These are phyloP conservation scores for Alnus glutinosa DNA, from an alignment of 306 rosid genomes.

Conservation along the genomic window DNA sequence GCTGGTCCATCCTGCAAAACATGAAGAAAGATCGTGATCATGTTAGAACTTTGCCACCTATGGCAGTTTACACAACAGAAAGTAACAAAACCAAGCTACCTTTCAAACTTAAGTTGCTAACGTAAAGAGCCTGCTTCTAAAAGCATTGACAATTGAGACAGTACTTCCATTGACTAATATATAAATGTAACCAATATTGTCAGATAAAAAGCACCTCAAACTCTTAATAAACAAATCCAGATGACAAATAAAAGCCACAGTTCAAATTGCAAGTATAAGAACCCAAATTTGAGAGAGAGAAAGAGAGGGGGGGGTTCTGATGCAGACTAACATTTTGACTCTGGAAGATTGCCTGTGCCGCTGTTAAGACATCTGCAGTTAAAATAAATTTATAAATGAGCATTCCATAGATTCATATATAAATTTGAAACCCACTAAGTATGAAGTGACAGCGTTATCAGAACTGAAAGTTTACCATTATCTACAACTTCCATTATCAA, in stretches of 20 bases:
- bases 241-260: background rate
- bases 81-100: slow-evolving; percentile 1
- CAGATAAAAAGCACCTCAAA: slow-evolving; percentile 1
- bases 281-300: slow-evolving; percentile 5
- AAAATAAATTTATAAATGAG: slow-evolving; percentile 34
- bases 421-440: background rate
- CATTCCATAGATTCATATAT: slow-evolving; percentile 8
- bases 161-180: slow-evolving; percentile 1
- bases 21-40: slow-evolving; percentile 20
- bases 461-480: background rate
- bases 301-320: slow-evolving; percentile 3
- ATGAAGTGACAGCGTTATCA: background rate
- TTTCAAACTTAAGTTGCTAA: background rate
- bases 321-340: slow-evolving; percentile 66
- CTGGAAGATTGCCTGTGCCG: slow-evolving; percentile 75
- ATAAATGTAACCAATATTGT: slow-evolving; percentile 6
- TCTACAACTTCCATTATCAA: slow-evolving; percentile 5
- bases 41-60: slow-evolving; percentile 6
- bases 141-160: slow-evolving; percentile 9
- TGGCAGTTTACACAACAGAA: background rate
- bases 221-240: slow-evolving; percentile 8
- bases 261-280: background rate
- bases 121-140: slow-evolving; percentile 7
- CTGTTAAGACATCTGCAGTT: slow-evolving; percentile 75
- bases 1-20: slow-evolving; percentile 75